Evolutionary conservation across 225 moss, liverwort and hornwort species (phyloP).

Genomic region (Takakia lepidozioides): DNA sequence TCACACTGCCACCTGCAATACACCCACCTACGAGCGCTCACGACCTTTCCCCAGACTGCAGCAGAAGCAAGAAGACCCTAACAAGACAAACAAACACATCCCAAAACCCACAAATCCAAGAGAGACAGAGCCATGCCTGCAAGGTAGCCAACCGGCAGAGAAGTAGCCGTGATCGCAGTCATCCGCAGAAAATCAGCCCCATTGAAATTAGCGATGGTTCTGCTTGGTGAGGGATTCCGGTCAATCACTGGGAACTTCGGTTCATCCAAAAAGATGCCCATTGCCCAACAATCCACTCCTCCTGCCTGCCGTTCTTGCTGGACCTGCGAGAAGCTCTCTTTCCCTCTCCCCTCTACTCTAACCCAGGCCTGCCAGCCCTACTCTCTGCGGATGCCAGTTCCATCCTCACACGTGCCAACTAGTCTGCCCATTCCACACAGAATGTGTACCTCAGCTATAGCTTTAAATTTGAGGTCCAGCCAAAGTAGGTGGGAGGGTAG

Average conservation of each 20-base stretch:
- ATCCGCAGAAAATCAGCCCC: conserved; percentile 78
- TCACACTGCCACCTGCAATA: conserved; percentile 69
- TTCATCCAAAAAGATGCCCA: conserved; percentile 83
- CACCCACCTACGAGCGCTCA: neutral
- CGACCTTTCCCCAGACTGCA: neutral
- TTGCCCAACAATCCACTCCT: too few relatives aligned
- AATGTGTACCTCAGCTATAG: too few relatives aligned
- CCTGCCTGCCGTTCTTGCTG: too few relatives aligned
- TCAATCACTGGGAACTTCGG: conserved; percentile 91
- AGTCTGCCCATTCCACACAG: too few relatives aligned
- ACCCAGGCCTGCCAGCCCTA: too few relatives aligned
- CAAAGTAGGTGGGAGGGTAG: too few relatives aligned
- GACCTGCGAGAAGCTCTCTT: too few relatives aligned
- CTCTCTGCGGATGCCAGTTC: too few relatives aligned
- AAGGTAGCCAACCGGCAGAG: conserved; percentile 86
- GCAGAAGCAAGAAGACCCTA: neutral
- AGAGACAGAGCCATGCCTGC: conserved; percentile 40
- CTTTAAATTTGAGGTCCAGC: too few relatives aligned
- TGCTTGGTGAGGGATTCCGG: conserved; percentile 68
- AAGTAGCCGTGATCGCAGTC: conserved; percentile 70
- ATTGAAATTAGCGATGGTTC: conserved; percentile 78
- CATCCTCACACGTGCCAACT: too few relatives aligned
- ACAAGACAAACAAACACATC: neutral
- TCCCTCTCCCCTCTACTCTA: too few relatives aligned
- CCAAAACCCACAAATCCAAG: too few relatives aligned